A percentile compares a stretch with the other conserved stretches of the same genome.
Conservation (phyloP, 768 basidiomycete genomes). For the Xerocomus spinulosus region DNA sequence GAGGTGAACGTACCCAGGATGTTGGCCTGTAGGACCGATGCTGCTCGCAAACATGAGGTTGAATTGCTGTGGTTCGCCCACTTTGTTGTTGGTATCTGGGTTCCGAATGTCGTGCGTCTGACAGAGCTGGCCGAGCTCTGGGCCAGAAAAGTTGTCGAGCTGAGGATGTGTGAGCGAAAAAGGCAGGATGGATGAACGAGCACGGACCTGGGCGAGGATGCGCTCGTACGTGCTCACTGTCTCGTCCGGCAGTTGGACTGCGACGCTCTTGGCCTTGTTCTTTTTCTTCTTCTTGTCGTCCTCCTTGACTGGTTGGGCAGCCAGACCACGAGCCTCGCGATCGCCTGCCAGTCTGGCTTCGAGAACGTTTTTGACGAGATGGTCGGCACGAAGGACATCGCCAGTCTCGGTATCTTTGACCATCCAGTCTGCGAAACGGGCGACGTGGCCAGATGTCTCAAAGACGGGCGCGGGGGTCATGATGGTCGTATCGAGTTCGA, state of each 20-base stretch:
- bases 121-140: constrained; percentile 85
- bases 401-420: constrained; percentile 94
- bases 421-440: constrained; percentile 99
- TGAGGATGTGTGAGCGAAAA: background rate
- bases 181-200: no score
- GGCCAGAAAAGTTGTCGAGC: constrained; percentile 85
- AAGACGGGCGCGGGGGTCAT: constrained; percentile 95
- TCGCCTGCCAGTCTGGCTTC: constrained; percentile 88
- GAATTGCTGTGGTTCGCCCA: constrained; percentile 90
- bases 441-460: constrained; percentile 96
- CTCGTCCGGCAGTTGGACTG: constrained; percentile 70
- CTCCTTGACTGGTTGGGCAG: constrained; percentile 65
- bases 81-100: constrained; percentile 89
- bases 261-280: constrained; percentile 61
- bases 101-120: constrained; percentile 74
- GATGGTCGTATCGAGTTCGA: constrained; percentile 96
- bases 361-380: constrained; percentile 88
- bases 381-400: constrained; percentile 94
- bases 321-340: constrained; percentile 78
- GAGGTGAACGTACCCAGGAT: constrained; percentile 63
- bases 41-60: constrained; percentile 98
- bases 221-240: constrained; percentile 73
- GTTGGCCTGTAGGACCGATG: constrained; percentile 96
- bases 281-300: constrained; percentile 51
- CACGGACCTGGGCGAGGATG: constrained; percentile 80